A percentile compares a stretch with the other conserved stretches of the same genome.
phyloP scores from a whole-genome alignment of 192 early-diverging fungal genomes.

The Jimgerdemannia flammicorona region DNA sequence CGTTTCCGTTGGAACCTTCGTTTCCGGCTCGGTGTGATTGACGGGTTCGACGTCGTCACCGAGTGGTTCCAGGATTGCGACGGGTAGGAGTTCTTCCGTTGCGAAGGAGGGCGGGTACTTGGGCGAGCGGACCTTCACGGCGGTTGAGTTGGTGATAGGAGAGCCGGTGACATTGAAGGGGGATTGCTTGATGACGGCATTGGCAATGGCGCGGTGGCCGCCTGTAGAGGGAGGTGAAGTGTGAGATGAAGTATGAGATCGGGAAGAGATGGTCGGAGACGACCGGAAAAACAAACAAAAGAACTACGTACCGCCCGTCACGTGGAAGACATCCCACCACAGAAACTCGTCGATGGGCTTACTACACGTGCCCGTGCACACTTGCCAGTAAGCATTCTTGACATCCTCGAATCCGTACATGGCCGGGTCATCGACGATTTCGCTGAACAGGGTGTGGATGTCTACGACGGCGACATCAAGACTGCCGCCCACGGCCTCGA shows the following conservation, averaged over 20 bases:
- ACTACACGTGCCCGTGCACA: constrained; percentile 22
- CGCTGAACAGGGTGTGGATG: constrained; percentile 14
- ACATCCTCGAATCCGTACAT: constrained; percentile 27
- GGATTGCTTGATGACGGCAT: neutral
- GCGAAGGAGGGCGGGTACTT: neutral
- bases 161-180: neutral
- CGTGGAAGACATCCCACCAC: constrained; percentile 33
- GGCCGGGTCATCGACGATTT: constrained; percentile 14
- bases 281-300: neutral
- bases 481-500: constrained; percentile 1
- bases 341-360: constrained; percentile 23
- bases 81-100: neutral
- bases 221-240: constrained; percentile 3
- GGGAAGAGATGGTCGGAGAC: neutral
- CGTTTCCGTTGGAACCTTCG: neutral
- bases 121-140: neutral
- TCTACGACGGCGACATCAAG: constrained; percentile 17
- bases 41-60: too few species aligned
- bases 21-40: neutral
- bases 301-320: constrained; percentile 25
- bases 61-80: neutral
- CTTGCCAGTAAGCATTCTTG: constrained; percentile 19
- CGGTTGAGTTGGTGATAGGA: neutral
- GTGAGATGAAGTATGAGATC: neutral
- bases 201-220: constrained; percentile 23